phyloP scores from a whole-genome alignment of 2,329 filamentous ascomycete genomes.

The Alternaria hordeiaustralica region DNA sequence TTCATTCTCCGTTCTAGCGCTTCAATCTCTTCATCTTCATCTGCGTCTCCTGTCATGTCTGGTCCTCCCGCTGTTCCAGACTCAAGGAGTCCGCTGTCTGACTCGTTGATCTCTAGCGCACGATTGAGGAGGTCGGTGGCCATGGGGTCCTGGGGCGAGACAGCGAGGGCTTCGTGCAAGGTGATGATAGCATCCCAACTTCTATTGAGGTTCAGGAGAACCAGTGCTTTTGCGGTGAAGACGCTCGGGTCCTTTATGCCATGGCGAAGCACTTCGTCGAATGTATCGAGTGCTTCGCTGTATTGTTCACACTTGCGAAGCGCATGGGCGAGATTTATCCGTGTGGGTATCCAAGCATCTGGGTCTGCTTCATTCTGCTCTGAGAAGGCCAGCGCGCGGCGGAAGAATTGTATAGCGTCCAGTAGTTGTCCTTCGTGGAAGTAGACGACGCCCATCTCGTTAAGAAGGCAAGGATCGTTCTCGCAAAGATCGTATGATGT shows the following conservation, averaged over 20 bases:
- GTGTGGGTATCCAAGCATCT: conserved; percentile 80
- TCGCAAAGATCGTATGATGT: conserved; percentile 84
- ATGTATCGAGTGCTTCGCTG: conserved; percentile 76
- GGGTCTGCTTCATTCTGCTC: conserved; percentile 82
- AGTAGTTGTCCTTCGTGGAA: conserved; percentile 86
- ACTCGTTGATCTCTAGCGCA: conserved; percentile 60
- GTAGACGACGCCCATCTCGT: conserved; percentile 94
- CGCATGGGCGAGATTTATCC: conserved; percentile 89
- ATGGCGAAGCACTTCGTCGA: conserved; percentile 84
- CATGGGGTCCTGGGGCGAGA: conserved; percentile 79
- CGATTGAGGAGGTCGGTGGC: conserved; percentile 79
- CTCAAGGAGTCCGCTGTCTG: conserved; percentile 19
- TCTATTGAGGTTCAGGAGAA: conserved; percentile 77
- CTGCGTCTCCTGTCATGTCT: conserved; percentile 6
- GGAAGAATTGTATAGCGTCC: conserved; percentile 79
- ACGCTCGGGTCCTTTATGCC: conserved; percentile 80
- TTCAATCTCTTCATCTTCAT: conserved; percentile 47
- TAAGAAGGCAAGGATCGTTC: conserved; percentile 86
- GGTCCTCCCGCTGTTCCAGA: neutral
- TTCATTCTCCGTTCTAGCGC: conserved; percentile 64
- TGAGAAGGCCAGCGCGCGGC: conserved; percentile 76
- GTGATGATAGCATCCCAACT: conserved; percentile 80
- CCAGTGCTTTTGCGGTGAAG: conserved; percentile 82
- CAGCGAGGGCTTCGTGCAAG: conserved; percentile 82
- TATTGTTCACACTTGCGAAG: conserved; percentile 74